Percentiles rank a stretch among this genome's conserved stretches.
These are phyloP conservation scores for Rhododendron vialii DNA, from an alignment of 148 eudicot genomes.

Conservation along the genomic window DNA sequence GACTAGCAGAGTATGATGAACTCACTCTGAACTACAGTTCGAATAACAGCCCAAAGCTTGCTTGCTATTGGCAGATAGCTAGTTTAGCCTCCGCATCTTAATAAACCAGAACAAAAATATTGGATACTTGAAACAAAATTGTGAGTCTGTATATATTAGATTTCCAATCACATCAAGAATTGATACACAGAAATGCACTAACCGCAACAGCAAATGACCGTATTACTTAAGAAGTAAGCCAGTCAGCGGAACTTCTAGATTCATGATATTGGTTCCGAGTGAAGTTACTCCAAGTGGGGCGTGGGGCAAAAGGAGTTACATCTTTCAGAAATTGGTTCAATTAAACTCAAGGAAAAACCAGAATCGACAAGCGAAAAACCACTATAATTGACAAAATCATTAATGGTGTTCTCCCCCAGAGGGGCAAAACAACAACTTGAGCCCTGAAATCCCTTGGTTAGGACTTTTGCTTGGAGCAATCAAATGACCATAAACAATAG, in stretches of 20 bases:
- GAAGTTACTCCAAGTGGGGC: neutral
- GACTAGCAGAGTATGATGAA: neutral
- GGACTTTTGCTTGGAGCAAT: neutral
- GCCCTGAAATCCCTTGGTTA: conserved; percentile 6
- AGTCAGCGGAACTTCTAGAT: neutral
- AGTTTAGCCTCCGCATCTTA: neutral
- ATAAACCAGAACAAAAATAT: neutral
- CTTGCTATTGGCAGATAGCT: neutral
- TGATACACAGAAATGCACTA: neutral
- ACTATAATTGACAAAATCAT: conserved; percentile 7
- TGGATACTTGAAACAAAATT: neutral
- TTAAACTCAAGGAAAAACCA: neutral
- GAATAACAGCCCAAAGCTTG: neutral
- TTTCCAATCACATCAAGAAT: neutral
- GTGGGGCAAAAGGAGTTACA: neutral
- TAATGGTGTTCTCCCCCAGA: neutral
- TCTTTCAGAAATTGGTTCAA: neutral
- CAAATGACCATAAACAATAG: conserved; percentile 7
- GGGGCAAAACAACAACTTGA: neutral
- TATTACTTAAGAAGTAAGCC: neutral
- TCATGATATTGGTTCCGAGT: neutral
- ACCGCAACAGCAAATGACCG: neutral
- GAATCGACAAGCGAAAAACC: conserved; percentile 10
- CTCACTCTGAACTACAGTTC: neutral
- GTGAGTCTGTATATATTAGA: neutral